Evolutionary conservation across 352 stramenopile species (phyloP), one percentile per base, ranked within the genome.

Genomic region (Phytopythium oedochilum): DNA sequence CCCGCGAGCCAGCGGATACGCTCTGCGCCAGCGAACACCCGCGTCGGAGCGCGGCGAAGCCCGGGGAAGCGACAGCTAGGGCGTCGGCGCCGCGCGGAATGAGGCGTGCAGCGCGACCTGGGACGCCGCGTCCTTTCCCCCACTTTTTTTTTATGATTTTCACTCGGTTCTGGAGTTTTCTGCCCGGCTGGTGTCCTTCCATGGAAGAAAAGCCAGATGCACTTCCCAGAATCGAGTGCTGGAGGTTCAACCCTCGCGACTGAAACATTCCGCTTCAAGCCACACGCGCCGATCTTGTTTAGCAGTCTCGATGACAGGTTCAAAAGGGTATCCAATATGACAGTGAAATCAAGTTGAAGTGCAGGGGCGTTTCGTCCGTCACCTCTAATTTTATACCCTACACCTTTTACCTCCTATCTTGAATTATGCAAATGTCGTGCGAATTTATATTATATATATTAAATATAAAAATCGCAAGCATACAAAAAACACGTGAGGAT

Each of bases 161-260:
- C n/a, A 36, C 32, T 42, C 11, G 2, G 5, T 22, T 44, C 38
- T 44, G 38, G 38, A 22, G 42, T 18, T n/a, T 48, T 48, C 42
- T 48, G 22, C 17, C 28, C 10, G 20, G 12, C 11, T 14, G 14
- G 12, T 28, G 23, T 39, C 25, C 15, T 53, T 53, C 47, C 47
- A 43, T 18, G 47, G 47, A 53, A 53, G n/a, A 31, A 40, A 29
- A 53, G 47, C 47, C 29, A 38, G 31, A 28, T 43, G 14, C 47
- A 3, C 45, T 39, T 2, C 45, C n/a, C 26, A n/a, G 17, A n/a
- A 53, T 43, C 15, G 22, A 6, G 5, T 53, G 2, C 20, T 3
- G 23, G 5, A 53, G 47, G 47, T 43, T 31, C 31, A 53, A 53
- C 11, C 31, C 3, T 9, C 8, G 6, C 3, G 25, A 0, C 11